Conservation (phyloP, 2,329 filamentous ascomycete species). For the Aspergillus glaucus region DNA sequence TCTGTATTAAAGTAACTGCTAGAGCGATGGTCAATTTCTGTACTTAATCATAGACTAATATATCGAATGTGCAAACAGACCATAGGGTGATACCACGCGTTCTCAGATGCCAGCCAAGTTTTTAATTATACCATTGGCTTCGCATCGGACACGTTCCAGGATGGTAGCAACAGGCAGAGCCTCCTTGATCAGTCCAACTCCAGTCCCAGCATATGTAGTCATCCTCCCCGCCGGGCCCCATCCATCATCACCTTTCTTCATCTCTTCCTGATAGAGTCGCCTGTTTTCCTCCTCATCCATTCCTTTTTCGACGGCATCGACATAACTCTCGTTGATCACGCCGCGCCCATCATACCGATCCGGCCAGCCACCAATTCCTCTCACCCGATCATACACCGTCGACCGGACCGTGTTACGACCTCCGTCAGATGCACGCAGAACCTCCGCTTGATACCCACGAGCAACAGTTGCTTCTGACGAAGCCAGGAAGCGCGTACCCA, state of each 20-base stretch:
- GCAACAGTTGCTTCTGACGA: slow-evolving; percentile 43
- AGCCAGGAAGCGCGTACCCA: slow-evolving; percentile 62
- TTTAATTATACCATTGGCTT: slow-evolving; percentile 22
- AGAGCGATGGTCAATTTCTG: too few species aligned
- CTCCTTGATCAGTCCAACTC: slow-evolving; percentile 52
- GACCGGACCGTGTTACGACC: slow-evolving; percentile 46
- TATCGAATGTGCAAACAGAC: neutral
- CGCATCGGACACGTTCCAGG: slow-evolving; percentile 42
- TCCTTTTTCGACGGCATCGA: slow-evolving; percentile 35
- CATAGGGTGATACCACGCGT: too few species aligned
- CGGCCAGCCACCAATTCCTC: slow-evolving; percentile 56
- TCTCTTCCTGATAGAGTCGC: slow-evolving; percentile 42
- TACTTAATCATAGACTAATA: neutral
- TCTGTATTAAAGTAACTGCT: neutral
- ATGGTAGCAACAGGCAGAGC: slow-evolving; percentile 48
- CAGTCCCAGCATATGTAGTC: slow-evolving; percentile 58
- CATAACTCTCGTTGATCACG: slow-evolving; percentile 50
- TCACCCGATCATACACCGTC: slow-evolving; percentile 48
- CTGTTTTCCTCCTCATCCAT: slow-evolving; percentile 36
- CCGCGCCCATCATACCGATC: slow-evolving; percentile 52
- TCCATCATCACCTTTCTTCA: slow-evolving; percentile 46
- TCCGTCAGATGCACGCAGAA: slow-evolving; percentile 46
- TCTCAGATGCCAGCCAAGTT: neutral
- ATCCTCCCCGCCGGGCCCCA: slow-evolving; percentile 51
- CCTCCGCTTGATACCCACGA: slow-evolving; percentile 45